Evolutionary conservation across 2,329 filamentous ascomycete species (phyloP).

Genomic region (Colletotrichum sp.): DNA sequence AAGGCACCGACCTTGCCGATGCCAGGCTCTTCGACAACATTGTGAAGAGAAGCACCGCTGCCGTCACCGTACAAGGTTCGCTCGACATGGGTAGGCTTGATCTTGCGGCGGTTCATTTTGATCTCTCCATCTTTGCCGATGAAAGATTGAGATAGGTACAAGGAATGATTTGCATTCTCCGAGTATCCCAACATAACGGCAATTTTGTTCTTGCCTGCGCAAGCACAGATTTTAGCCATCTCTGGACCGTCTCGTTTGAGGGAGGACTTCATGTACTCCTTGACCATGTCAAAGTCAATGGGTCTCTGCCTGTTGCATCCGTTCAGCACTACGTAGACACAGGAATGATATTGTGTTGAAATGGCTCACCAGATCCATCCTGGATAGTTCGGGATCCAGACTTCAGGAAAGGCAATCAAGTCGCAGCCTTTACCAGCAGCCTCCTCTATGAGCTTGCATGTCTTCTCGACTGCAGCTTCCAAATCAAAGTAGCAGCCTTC

Average conservation of each 20-base stretch:
- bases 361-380: neutral
- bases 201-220: slow-evolving; percentile 46
- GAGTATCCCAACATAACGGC: slow-evolving; percentile 54
- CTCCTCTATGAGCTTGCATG: slow-evolving; percentile 58
- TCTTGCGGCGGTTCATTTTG: slow-evolving; percentile 46
- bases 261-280: slow-evolving; percentile 43
- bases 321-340: neutral
- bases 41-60: slow-evolving; percentile 28
- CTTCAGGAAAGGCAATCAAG: slow-evolving; percentile 59
- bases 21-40: slow-evolving; percentile 49
- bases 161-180: slow-evolving; percentile 46
- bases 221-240: slow-evolving; percentile 45
- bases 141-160: slow-evolving; percentile 52
- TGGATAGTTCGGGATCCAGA: slow-evolving; percentile 60
- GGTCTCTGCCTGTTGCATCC: neutral
- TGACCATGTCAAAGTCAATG: neutral
- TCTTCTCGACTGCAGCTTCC: slow-evolving; percentile 42
- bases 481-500: neutral
- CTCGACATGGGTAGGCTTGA: slow-evolving; percentile 59
- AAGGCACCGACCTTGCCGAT: slow-evolving; percentile 58
- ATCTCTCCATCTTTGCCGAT: slow-evolving; percentile 46
- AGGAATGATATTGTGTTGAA: neutral
- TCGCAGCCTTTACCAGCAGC: slow-evolving; percentile 58
- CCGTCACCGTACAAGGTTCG: slow-evolving; percentile 31
- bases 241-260: slow-evolving; percentile 42